These are phyloP conservation scores for Globisporangium nodosum DNA, from an alignment of 352 stramenopile species.

Conservation along the genomic window DNA sequence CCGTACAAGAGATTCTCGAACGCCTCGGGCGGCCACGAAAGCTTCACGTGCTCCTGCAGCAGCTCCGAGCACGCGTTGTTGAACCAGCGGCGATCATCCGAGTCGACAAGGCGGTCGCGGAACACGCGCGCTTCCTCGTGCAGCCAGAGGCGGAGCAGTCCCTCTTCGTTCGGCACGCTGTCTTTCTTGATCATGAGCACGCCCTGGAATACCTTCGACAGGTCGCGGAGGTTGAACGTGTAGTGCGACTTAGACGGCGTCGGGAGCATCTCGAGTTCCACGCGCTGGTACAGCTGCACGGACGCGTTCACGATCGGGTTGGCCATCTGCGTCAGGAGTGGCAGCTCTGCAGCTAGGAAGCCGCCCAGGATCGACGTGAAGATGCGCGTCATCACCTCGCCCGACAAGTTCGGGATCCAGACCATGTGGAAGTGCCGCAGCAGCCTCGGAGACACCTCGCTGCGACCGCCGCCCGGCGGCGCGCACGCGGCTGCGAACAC, in stretches of 20 bases:
- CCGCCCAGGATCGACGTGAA: slow-evolving; percentile 89
- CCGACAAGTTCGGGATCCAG: slow-evolving; percentile 85
- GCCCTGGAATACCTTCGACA: slow-evolving; percentile 92
- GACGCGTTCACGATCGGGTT: slow-evolving; percentile 82
- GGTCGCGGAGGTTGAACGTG: slow-evolving; percentile 92
- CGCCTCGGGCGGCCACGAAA: slow-evolving; percentile 46
- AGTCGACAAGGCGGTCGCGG: slow-evolving; percentile 87
- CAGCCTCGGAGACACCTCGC: slow-evolving; percentile 81
- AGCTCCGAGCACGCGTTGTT: slow-evolving; percentile 74
- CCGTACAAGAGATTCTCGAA: slow-evolving; percentile 89
- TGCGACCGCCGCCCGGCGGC: slow-evolving; percentile 81
- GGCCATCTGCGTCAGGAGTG: slow-evolving; percentile 66
- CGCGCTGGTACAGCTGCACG: slow-evolving; percentile 83
- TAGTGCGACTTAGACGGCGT: slow-evolving; percentile 92
- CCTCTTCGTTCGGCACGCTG: slow-evolving; percentile 61
- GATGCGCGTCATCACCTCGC: slow-evolving; percentile 83
- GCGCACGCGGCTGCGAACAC: slow-evolving; percentile 82
- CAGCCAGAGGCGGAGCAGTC: slow-evolving; percentile 85
- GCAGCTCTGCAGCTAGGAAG: slow-evolving; percentile 71
- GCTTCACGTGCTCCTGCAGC: slow-evolving; percentile 54
- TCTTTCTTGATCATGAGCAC: slow-evolving; percentile 90
- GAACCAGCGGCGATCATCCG: slow-evolving; percentile 85
- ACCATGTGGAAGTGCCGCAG: slow-evolving; percentile 90
- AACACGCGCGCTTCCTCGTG: slow-evolving; percentile 92
- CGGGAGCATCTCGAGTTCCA: slow-evolving; percentile 87